Evolutionary conservation across 495 filamentous ascomycete genomes (phyloP), one percentile per base, ranked within the genome.

Genomic region (Lasiosphaeria miniovina): DNA sequence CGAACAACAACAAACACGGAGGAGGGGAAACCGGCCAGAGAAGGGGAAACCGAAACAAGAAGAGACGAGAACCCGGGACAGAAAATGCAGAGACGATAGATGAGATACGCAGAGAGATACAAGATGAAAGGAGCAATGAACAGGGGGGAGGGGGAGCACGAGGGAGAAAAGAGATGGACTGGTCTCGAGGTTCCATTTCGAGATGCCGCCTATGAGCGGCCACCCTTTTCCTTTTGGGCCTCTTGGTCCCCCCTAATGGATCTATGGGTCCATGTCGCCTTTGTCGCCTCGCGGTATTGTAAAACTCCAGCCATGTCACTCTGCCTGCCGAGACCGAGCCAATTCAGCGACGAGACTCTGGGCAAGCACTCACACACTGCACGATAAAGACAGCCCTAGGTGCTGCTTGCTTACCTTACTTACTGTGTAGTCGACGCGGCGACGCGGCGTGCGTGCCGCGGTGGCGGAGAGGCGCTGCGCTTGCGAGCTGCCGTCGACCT

Each of bases 51-150:
- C n/a, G 10, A 48, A 49, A 36, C 9, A 68, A 59, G 52, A 67
- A 57, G 57, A 58, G 62, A 68, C 62, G 51, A 65, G 54, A 64
- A 58, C 64, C 65, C 58, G 51, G 61, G 56, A 64, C 24, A 24
- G 24, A 2, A 24, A 24, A 24, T 24, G 24, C 24, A 24, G 24
- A 24, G 24, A 68, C 38, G 48, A 34, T 61, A 55, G 59, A 60
- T 40, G 45, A 60, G 52, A 62, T 15, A 36, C 53, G 35, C 56
- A 46, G 61, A 70, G 59, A 62, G 61, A 36, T 6, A 9, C 24
- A 49, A 12, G 24, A 57, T 14, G 35, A 33, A 34, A 41, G 51
- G 14, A 38, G 31, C 12, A 57, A 32, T 41, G 56, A 43, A 54
- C n/a, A 56, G 54, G 31, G 24, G 15, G 40, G 52, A 61, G 59